phyloP scores from a whole-genome alignment of 805 yeast genomes.

The Wickerhamiella occidentalis region DNA sequence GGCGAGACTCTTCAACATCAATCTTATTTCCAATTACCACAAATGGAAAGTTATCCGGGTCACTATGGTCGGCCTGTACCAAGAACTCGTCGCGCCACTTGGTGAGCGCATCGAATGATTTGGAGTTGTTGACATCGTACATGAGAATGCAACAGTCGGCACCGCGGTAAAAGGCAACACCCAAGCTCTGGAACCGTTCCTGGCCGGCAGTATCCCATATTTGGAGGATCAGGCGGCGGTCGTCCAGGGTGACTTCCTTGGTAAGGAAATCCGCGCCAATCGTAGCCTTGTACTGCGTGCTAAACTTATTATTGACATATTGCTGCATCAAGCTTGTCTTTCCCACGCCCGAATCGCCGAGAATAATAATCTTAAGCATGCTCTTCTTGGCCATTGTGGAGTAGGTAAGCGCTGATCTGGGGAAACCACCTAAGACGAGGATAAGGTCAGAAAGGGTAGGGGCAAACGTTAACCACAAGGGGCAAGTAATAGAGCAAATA shows the following conservation, averaged over 20 bases:
- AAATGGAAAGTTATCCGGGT: slow-evolving; percentile 93
- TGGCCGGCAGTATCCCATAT: slow-evolving; percentile 99
- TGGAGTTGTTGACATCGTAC: slow-evolving; percentile 89
- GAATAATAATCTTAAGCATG: slow-evolving; percentile 62
- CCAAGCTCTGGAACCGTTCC: slow-evolving; percentile 91
- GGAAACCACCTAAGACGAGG: background rate
- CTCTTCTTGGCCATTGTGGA: slow-evolving; percentile 28
- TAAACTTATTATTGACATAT: slow-evolving; percentile 86
- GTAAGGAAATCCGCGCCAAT: slow-evolving; percentile 96
- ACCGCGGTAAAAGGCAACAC: slow-evolving; percentile 94
- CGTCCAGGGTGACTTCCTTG: slow-evolving; percentile 78
- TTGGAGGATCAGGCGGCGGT: slow-evolving; percentile 59
- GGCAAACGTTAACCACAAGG: no score
- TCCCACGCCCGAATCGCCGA: slow-evolving; percentile 97
- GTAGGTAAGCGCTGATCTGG: background rate
- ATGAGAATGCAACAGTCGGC: slow-evolving; percentile 97
- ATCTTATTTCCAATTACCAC: slow-evolving; percentile 90
- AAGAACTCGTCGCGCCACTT: slow-evolving; percentile 94
- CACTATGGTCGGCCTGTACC: slow-evolving; percentile 82
- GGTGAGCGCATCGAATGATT: slow-evolving; percentile 78
- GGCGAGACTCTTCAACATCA: slow-evolving; percentile 83
- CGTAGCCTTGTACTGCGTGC: slow-evolving; percentile 93
- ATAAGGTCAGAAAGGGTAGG: no score
- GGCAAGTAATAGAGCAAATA: no score
- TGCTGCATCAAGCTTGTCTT: slow-evolving; percentile 96